These are phyloP conservation scores for Actinomortierella wolfii DNA, from an alignment of 371 early-diverging fungal species.

Conservation along the genomic window DNA sequence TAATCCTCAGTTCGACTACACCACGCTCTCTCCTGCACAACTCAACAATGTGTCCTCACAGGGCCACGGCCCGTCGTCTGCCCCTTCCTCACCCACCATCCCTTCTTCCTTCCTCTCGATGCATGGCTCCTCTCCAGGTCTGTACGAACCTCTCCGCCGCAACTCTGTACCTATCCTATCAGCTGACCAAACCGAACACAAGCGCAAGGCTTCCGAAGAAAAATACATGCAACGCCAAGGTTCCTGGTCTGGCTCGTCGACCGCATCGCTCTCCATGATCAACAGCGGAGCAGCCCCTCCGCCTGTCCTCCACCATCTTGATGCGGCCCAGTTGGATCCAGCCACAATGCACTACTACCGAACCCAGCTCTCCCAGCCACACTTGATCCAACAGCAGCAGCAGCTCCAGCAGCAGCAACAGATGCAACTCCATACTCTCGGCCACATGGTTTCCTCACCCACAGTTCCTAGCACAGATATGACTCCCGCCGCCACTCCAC, in stretches of 20 bases:
- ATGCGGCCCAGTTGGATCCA: slow-evolving; percentile 29
- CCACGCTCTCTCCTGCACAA: slow-evolving; percentile 17
- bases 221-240: slow-evolving; percentile 44
- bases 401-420: slow-evolving; percentile 17
- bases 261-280: no score
- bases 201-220: slow-evolving; percentile 43
- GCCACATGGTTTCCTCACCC: slow-evolving; percentile 33
- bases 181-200: slow-evolving; percentile 41
- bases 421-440: slow-evolving; percentile 24
- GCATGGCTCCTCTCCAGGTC: slow-evolving; percentile 30
- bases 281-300: slow-evolving; percentile 19
- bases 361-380: slow-evolving; percentile 39
- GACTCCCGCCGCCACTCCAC: no score
- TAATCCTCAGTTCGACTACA: slow-evolving; percentile 7
- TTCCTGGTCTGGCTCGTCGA: slow-evolving; percentile 23
- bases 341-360: slow-evolving; percentile 46
- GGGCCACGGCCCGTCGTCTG: slow-evolving; percentile 31
- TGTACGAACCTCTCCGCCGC: slow-evolving; percentile 42
- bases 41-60: slow-evolving; percentile 16
- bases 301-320: slow-evolving; percentile 34
- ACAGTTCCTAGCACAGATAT: not conserved
- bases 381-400: slow-evolving; percentile 27
- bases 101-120: slow-evolving; percentile 37
- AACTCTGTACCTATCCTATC: slow-evolving; percentile 44
- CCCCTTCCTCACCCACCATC: slow-evolving; percentile 36